Evolutionary conservation across 768 basidiomycete species (phyloP), one percentile per base, ranked within the genome.

Genomic region (Tricholoma bakamatsutake): DNA sequence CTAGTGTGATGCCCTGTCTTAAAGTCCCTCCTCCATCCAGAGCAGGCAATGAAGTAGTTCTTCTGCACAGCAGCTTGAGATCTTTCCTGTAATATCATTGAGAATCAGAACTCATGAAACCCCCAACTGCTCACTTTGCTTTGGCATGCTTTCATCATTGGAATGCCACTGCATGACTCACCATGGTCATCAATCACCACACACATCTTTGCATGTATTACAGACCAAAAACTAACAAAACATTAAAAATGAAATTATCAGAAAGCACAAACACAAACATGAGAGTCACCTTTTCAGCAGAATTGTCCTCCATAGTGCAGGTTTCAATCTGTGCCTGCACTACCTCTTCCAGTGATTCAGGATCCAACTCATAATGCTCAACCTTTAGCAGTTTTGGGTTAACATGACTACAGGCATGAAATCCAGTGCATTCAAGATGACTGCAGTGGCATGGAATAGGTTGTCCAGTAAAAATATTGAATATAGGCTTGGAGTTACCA

Each of bases 1-100:
- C 37, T 35, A 6, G 55, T 51, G 10, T 18, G 28, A 46, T 56
- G 55, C 1, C 43, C 43, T 4, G 10, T 17, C 18, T 27, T 47
- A 15, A 50, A 56, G 11, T 5, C 13, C 31, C 17, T 37, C 17
- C 24, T 30, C 50, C 50, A 51, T 30, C 49, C 55, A 18, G 34
- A 40, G 30, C 55, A 56, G 7, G 49, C 31, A 15, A 56, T n/a
- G n/a, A 50, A 56, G n/a, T 51, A 46, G n/a, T 18, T 45, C n/a
- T 51, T 35, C 4, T 50, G 10, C 5, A 10, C 5, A 3, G 48
- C 5, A 17, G 28, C 30, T 49, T 5, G 6, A 11, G 34, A 13
- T 11, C 35, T 15, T 4, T 49, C 48, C 30, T 30, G 15, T 31
- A 18, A 49, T 28, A 8, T 35, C 7, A 13, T 31, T 50, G 30